Conservation (phyloP, 768 basidiomycete species). For the Psilocybe cyanescens region DNA sequence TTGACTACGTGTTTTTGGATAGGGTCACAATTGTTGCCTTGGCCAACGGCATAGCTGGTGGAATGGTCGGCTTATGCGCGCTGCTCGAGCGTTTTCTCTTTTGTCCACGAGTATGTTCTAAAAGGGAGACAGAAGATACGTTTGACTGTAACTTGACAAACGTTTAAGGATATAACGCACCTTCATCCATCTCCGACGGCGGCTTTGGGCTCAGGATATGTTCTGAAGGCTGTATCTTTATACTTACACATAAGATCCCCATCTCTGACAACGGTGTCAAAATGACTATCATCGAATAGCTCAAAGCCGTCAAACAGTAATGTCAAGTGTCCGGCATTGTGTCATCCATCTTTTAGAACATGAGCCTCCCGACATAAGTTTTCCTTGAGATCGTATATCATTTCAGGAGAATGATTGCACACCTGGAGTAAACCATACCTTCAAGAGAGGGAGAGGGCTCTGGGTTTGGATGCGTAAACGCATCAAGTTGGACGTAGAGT, state of each 20-base stretch:
- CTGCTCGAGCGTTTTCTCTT: conserved; percentile 30
- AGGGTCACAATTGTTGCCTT: not conserved
- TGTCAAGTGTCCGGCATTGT: too few relatives aligned
- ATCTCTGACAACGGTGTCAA: conserved; percentile 42
- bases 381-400: too few relatives aligned
- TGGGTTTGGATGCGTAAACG: too few relatives aligned
- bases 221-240: conserved; percentile 24
- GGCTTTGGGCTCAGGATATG: not conserved
- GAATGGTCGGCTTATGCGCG: not conserved
- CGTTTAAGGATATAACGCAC: not conserved
- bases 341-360: too few relatives aligned
- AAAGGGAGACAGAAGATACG: too few relatives aligned
- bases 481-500: conserved; percentile 32
- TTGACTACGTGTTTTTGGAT: conserved; percentile 4
- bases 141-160: too few relatives aligned
- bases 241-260: conserved; percentile 45
- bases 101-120: conserved; percentile 13
- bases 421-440: too few relatives aligned
- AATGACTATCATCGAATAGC: too few relatives aligned
- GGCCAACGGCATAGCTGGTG: not conserved
- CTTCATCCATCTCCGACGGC: not conserved
- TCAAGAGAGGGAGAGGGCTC: too few relatives aligned
- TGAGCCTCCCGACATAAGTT: too few relatives aligned
- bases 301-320: too few relatives aligned
- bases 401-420: too few relatives aligned